These are phyloP conservation scores for Carnegiea gigantea DNA, from an alignment of 179 eudicot genomes.

Conservation along the genomic window DNA sequence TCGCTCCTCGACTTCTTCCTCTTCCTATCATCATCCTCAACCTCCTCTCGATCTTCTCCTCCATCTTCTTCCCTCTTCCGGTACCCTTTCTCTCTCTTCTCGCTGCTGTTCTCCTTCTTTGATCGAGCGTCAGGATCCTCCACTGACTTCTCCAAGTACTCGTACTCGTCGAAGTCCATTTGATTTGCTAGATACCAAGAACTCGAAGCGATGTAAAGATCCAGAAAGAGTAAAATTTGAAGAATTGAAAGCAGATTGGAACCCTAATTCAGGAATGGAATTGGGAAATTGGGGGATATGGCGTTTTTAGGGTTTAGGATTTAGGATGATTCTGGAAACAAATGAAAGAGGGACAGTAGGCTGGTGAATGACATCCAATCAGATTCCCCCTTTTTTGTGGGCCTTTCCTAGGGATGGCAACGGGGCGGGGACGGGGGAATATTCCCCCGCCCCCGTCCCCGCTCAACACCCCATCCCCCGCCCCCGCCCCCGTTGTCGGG, in stretches of 20 bases:
- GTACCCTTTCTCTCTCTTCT: background rate
- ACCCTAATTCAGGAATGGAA: conserved; percentile 23
- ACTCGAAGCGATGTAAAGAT: background rate
- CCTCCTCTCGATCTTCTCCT: conserved; percentile 27
- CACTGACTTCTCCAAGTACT: conserved; percentile 84
- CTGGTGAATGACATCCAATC: too few species aligned
- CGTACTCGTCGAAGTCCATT: conserved; percentile 99
- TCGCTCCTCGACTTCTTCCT: conserved; percentile 44
- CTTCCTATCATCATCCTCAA: conserved; percentile 36
- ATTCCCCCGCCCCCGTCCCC: too few species aligned
- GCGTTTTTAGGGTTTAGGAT: conserved; percentile 17
- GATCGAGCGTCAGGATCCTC: conserved; percentile 47
- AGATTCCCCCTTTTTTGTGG: too few species aligned
- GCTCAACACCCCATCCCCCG: too few species aligned
- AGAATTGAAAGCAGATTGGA: background rate
- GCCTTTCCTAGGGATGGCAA: too few species aligned
- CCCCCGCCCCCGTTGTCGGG: too few species aligned
- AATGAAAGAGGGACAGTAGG: background rate
- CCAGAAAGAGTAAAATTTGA: background rate
- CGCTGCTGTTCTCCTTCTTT: conserved; percentile 2
- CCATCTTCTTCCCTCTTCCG: conserved; percentile 11
- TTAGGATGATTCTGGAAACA: conserved; percentile 14
- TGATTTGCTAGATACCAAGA: conserved; percentile 14
- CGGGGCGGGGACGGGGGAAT: too few species aligned
- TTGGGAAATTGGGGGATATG: background rate